Conservation (phyloP, 192 early-diverging fungal genomes). For the Podila epigama region DNA sequence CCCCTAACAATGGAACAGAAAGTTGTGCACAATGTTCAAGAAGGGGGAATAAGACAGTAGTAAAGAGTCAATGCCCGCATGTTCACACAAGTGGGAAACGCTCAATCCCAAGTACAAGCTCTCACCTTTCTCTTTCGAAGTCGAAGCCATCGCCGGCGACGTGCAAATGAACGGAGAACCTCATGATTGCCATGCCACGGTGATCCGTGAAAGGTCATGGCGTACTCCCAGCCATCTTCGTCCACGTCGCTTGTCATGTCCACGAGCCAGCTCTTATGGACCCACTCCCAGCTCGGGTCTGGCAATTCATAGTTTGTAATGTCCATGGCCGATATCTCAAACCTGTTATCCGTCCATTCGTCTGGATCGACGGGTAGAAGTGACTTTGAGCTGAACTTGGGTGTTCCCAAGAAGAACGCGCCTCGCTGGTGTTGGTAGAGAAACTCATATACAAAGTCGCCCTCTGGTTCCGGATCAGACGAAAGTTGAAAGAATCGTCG, state of each 20-base stretch:
- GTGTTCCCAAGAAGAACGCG: constrained; percentile 44
- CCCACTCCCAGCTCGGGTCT: constrained; percentile 66
- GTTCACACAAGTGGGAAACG: neutral
- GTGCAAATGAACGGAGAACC: constrained; percentile 60
- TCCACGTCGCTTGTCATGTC: constrained; percentile 71
- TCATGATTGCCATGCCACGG: constrained; percentile 65
- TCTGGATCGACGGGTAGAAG: constrained; percentile 61
- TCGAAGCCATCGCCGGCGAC: constrained; percentile 60
- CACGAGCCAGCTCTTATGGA: constrained; percentile 62
- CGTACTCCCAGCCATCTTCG: constrained; percentile 66
- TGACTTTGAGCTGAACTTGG: constrained; percentile 61
- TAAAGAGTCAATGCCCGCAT: neutral
- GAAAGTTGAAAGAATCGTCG: constrained; percentile 23
- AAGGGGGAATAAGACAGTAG: neutral
- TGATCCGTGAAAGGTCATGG: constrained; percentile 57
- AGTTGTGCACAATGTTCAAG: neutral
- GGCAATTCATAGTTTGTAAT: constrained; percentile 55
- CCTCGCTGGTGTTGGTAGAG: constrained; percentile 44
- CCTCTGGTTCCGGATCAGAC: constrained; percentile 18
- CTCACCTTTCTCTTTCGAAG: constrained; percentile 51
- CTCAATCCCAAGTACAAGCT: too few species aligned
- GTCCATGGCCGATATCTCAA: constrained; percentile 52
- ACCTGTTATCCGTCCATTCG: constrained; percentile 56
- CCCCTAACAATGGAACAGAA: neutral
- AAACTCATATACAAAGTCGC: constrained; percentile 44